Evolutionary conservation across 805 yeast genomes (phyloP).

Genomic region (Teunomyces aglyptinius): DNA sequence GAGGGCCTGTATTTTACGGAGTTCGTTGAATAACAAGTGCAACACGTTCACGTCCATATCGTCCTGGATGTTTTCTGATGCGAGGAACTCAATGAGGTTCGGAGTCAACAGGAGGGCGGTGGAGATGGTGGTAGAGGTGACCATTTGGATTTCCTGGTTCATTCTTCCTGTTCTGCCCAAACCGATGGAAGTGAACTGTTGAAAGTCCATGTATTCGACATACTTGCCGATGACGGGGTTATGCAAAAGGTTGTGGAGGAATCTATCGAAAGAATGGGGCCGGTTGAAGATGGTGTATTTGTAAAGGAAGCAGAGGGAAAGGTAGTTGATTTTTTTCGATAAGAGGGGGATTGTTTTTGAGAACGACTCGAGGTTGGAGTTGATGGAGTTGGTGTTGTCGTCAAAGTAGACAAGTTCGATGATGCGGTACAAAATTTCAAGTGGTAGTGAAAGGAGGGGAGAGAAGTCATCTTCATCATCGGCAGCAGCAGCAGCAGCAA

Average conservation of each 20-base stretch:
- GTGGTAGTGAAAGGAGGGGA: conserved; percentile 40
- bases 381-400: conserved; percentile 50
- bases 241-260: conserved; percentile 52
- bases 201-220: conserved; percentile 79
- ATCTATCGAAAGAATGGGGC: conserved; percentile 74
- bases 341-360: conserved; percentile 53
- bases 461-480: conserved; percentile 3
- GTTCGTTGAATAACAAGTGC: conserved; percentile 50
- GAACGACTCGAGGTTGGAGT: conserved; percentile 51
- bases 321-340: conserved; percentile 55
- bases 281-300: conserved; percentile 72
- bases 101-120: conserved; percentile 63
- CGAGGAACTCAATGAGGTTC: conserved; percentile 73
- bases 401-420: conserved; percentile 55
- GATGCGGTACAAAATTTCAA: conserved; percentile 55
- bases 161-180: conserved; percentile 84
- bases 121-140: conserved; percentile 69
- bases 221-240: conserved; percentile 51
- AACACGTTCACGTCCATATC: conserved; percentile 68
- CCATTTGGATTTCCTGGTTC: conserved; percentile 91
- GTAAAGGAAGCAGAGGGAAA: conserved; percentile 58
- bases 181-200: conserved; percentile 85
- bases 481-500: not conserved
- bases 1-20: conserved; percentile 59
- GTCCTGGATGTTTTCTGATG: conserved; percentile 80